These are phyloP conservation scores for Triticum timopheevii DNA, from an alignment of 176 grass and related monocot genomes.

Conservation along the genomic window DNA sequence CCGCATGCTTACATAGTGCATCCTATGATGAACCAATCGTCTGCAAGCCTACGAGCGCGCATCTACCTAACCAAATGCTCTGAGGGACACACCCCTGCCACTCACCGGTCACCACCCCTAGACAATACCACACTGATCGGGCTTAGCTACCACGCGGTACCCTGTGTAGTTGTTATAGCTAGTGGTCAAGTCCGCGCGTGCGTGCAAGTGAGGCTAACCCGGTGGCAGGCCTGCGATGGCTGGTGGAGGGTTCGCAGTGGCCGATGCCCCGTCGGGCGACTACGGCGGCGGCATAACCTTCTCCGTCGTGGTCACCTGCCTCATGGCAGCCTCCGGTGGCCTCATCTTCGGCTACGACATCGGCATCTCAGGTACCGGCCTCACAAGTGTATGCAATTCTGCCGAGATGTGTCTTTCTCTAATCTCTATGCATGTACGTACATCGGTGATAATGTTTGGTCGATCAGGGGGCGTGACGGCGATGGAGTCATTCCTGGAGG, in stretches of 20 bases:
- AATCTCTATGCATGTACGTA: neutral
- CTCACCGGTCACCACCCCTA: neutral
- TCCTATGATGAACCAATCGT: too few species aligned
- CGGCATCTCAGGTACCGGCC: slow-evolving; percentile 51
- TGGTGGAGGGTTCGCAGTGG: slow-evolving; percentile 26
- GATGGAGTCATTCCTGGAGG: slow-evolving; percentile 58
- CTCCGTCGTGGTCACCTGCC: slow-evolving; percentile 62
- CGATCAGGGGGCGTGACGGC: slow-evolving; percentile 58
- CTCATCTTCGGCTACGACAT: slow-evolving; percentile 81
- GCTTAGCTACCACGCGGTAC: neutral
- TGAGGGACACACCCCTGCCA: neutral
- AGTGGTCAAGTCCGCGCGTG: neutral
- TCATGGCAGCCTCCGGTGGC: slow-evolving; percentile 69
- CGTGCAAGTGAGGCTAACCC: neutral
- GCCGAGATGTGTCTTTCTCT: neutral
- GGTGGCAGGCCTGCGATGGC: slow-evolving; percentile 17
- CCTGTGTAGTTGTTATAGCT: neutral
- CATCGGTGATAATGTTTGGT: neutral
- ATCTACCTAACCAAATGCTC: neutral
- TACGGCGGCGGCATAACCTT: slow-evolving; percentile 58
- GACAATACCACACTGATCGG: neutral
- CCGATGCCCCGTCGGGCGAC: neutral
- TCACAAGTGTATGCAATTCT: neutral
- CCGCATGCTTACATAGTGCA: too few species aligned
- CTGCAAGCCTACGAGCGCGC: neutral